Conservation (phyloP, 352 stramenopile genomes). For the Pythium volutum region DNA sequence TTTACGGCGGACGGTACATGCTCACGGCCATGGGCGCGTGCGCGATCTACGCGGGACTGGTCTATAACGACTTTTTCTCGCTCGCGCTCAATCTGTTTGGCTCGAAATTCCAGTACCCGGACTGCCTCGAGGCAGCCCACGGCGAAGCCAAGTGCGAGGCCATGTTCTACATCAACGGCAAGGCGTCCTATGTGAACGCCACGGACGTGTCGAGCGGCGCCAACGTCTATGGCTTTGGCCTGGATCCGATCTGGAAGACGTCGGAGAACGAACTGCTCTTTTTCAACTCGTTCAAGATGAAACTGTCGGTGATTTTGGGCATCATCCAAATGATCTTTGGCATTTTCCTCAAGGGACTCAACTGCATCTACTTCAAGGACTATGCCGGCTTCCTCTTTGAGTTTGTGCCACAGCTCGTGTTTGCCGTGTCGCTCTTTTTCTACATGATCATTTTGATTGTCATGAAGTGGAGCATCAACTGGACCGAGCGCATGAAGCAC, state of each 20-base stretch:
- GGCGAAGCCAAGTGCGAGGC: conserved; percentile 60
- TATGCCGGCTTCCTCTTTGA: conserved; percentile 96
- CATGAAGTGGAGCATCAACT: conserved; percentile 99
- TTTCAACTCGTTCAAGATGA: conserved; percentile 99
- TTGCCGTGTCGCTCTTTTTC: conserved; percentile 96
- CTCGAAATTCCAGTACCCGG: conserved; percentile 91
- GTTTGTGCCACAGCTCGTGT: conserved; percentile 96
- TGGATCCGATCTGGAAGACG: conserved; percentile 98
- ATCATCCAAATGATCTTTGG: conserved; percentile 99
- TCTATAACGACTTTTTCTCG: conserved; percentile 99
- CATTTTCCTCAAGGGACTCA: conserved; percentile 95
- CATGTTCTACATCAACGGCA: conserved; percentile 72
- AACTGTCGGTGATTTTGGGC: conserved; percentile 98
- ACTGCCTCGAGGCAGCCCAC: conserved; percentile 62
- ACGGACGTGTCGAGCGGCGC: conserved; percentile 70
- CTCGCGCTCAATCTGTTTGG: conserved; percentile 97
- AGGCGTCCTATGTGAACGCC: conserved; percentile 66
- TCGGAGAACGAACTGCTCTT: conserved; percentile 98
- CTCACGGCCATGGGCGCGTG: conserved; percentile 98
- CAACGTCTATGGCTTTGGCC: conserved; percentile 96
- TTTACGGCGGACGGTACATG: conserved; percentile 97
- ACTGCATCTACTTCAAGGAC: conserved; percentile 96
- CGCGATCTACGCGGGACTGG: conserved; percentile 96
- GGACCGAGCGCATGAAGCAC: conserved; percentile 92
- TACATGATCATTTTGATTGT: conserved; percentile 99